Evolutionary conservation across 2,329 filamentous ascomycete species (phyloP).

Genomic region (Colletotrichum falcatum): DNA sequence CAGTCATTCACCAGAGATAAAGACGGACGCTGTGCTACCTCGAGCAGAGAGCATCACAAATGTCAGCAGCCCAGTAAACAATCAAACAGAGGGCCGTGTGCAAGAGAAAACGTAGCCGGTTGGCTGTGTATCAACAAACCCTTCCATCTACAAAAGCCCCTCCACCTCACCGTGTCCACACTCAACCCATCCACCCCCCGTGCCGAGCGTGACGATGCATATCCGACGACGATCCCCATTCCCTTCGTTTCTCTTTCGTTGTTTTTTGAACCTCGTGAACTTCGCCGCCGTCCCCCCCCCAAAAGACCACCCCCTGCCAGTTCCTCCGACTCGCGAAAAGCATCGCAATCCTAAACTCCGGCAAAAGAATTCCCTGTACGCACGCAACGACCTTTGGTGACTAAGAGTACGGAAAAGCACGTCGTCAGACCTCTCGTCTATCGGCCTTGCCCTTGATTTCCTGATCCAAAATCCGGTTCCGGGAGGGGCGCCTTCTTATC

Average conservation of each 20-base stretch:
- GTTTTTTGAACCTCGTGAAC: slow-evolving; percentile 30
- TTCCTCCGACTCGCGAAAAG: slow-evolving; percentile 40
- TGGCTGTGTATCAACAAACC: slow-evolving; percentile 37
- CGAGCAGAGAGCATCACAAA: neutral
- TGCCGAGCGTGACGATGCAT: slow-evolving; percentile 31
- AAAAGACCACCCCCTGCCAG: slow-evolving; percentile 30
- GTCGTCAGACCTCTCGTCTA: slow-evolving; percentile 24
- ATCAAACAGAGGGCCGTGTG: neutral
- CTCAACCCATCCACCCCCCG: slow-evolving; percentile 7
- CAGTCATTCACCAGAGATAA: neutral
- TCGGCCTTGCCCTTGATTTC: slow-evolving; percentile 43
- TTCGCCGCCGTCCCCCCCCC: slow-evolving; percentile 27
- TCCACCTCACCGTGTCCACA: slow-evolving; percentile 29
- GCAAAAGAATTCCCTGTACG: slow-evolving; percentile 41
- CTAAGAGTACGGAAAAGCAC: slow-evolving; percentile 19
- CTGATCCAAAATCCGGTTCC: slow-evolving; percentile 70
- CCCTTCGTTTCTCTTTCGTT: slow-evolving; percentile 15
- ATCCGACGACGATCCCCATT: slow-evolving; percentile 21
- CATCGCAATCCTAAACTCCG: slow-evolving; percentile 43
- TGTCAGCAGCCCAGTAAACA: neutral
- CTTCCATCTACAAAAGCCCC: slow-evolving; percentile 41
- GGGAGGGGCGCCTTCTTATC: slow-evolving; percentile 75
- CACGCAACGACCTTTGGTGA: slow-evolving; percentile 8
- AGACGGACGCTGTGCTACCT: neutral
- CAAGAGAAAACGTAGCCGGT: slow-evolving; percentile 37